phyloP scores from a whole-genome alignment of 1,284 basidiomycete genomes.

The Leccinum huronense region DNA sequence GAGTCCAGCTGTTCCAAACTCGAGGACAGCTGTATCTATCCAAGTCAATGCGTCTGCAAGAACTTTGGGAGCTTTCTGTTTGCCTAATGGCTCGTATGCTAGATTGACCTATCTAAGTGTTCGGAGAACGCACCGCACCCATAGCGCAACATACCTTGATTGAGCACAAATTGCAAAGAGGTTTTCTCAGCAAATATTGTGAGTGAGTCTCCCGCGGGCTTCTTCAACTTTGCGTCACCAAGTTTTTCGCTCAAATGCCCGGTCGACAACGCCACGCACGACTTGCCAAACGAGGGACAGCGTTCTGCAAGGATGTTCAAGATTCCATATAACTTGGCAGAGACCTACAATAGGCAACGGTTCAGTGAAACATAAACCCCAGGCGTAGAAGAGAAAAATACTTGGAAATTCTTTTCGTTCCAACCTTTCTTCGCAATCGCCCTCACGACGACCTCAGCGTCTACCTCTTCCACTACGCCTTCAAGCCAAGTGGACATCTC shows the following conservation, averaged over 20 bases:
- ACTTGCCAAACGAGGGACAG: slow-evolving; percentile 82
- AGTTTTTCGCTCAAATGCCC: slow-evolving; percentile 93
- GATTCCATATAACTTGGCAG: slow-evolving; percentile 80
- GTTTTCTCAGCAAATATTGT: slow-evolving; percentile 86
- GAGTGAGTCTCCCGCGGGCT: slow-evolving; percentile 91
- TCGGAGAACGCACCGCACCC: slow-evolving; percentile 9
- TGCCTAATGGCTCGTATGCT: slow-evolving; percentile 90
- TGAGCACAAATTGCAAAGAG: slow-evolving; percentile 91
- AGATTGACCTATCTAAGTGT: slow-evolving; percentile 19
- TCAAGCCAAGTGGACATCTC: slow-evolving; percentile 87
- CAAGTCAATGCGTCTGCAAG: slow-evolving; percentile 90
- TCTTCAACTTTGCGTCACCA: slow-evolving; percentile 96
- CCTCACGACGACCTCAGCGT: slow-evolving; percentile 90
- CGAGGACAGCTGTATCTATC: slow-evolving; percentile 86
- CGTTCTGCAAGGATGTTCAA: slow-evolving; percentile 73
- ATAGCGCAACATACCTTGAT: slow-evolving; percentile 65
- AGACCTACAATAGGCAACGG: slow-evolving; percentile 58
- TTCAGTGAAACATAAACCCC: slow-evolving; percentile 14
- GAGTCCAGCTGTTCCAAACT: slow-evolving; percentile 91
- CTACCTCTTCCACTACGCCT: slow-evolving; percentile 63
- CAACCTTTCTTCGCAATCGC: slow-evolving; percentile 92
- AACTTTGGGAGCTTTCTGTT: slow-evolving; percentile 97
- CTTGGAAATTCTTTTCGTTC: slow-evolving; percentile 99
- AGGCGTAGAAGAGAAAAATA: slow-evolving; percentile 35
- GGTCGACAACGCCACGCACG: slow-evolving; percentile 81